A percentile compares a stretch with the other conserved stretches of the same genome.
These are phyloP conservation scores for Candida sanyaensis DNA, from an alignment of 1,139 yeast genomes.

Conservation along the genomic window DNA sequence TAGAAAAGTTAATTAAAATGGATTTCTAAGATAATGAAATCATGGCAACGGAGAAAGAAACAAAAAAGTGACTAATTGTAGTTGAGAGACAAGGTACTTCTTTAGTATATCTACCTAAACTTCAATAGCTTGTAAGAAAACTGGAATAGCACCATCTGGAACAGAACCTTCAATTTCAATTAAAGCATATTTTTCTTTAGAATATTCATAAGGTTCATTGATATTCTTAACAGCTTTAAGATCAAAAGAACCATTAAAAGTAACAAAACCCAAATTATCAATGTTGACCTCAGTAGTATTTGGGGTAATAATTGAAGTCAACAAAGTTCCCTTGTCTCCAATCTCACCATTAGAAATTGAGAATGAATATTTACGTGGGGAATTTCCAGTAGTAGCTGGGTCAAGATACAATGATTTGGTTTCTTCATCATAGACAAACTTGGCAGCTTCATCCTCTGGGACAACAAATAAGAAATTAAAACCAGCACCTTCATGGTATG, in stretches of 20 bases:
- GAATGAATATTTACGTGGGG: neutral
- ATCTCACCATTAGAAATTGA: neutral
- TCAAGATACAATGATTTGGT: conserved; percentile 1
- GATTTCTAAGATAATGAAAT: neutral
- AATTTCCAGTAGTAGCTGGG: neutral
- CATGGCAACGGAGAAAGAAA: neutral
- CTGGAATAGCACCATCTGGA: conserved; percentile 5
- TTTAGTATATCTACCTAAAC: neutral
- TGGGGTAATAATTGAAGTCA: neutral
- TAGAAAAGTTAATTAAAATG: too few species aligned
- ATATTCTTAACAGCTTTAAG: conserved; percentile 5
- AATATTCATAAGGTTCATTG: conserved; percentile 5
- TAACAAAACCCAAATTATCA: conserved; percentile 4
- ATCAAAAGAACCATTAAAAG: conserved; percentile 5
- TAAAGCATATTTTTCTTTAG: conserved; percentile 2
- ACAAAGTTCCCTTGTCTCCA: neutral
- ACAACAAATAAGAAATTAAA: conserved; percentile 5
- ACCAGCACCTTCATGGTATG: conserved; percentile 10
- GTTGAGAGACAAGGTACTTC: too few species aligned
- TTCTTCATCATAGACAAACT: conserved; percentile 3
- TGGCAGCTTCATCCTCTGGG: conserved; percentile 3
- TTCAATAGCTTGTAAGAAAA: conserved; percentile 5
- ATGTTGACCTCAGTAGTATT: neutral
- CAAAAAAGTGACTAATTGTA: too few species aligned
- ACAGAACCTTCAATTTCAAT: conserved; percentile 1